Conservation (phyloP, 2,329 filamentous ascomycete genomes). For the Ceratocystiopsis sp. region DNA sequence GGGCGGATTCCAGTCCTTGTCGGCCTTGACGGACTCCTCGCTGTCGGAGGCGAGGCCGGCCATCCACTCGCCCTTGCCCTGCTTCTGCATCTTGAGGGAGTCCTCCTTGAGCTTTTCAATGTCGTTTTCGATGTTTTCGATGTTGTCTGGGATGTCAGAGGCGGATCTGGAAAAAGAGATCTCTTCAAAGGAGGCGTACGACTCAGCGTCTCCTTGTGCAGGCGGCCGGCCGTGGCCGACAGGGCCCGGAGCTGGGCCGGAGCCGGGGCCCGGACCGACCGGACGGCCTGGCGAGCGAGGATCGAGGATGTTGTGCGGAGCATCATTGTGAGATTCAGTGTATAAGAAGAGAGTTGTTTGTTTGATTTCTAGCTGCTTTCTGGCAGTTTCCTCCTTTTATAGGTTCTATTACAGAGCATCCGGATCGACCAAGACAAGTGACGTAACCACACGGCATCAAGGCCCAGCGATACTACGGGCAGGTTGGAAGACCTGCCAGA, state of each 20-base stretch:
- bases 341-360: too few species aligned
- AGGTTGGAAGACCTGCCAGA: too few species aligned
- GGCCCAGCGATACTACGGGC: too few species aligned
- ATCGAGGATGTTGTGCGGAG: background rate
- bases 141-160: background rate
- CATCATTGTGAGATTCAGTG: too few species aligned
- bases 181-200: background rate
- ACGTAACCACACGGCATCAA: too few species aligned
- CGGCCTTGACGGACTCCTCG: conserved; percentile 61
- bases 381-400: too few species aligned
- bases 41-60: conserved; percentile 60
- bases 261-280: background rate
- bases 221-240: background rate
- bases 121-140: conserved; percentile 17
- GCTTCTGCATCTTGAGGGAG: conserved; percentile 47
- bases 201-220: conserved; percentile 6
- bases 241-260: background rate
- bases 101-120: conserved; percentile 44
- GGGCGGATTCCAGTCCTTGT: conserved; percentile 26
- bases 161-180: background rate
- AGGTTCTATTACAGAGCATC: too few species aligned
- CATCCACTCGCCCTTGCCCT: conserved; percentile 60
- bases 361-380: too few species aligned
- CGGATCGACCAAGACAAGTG: too few species aligned
- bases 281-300: too few species aligned